Base-by-base conservation (phyloP, 2,329 filamentous ascomycete genomes). In the Colletotrichum falcatum region DNA sequence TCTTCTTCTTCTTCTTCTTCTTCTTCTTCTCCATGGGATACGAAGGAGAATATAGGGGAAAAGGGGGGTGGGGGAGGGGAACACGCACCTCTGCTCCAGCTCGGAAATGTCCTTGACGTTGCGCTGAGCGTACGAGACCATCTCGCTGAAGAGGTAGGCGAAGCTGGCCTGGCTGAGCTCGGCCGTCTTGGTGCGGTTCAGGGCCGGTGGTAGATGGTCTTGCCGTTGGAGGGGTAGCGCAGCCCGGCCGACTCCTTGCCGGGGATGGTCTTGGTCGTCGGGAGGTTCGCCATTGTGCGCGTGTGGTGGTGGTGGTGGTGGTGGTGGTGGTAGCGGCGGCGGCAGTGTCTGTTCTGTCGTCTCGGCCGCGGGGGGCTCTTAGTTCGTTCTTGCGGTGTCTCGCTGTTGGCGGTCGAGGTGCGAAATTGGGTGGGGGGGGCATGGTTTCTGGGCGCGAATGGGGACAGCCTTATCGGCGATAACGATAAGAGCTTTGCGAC, bases 151-250 rank as follows among this genome's bases (percentile, higher is more conserved):
- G 70, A 99, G 87, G 81, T 97, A 98, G 51, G 96, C 95, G 82
- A 99, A 98, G 82, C 94, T 94, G 14, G 96, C 90, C 79, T 97
- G 92, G 81, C 94, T 97, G 74, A 97, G 89, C 85, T 98, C 95
- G 69, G 93, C 89, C 76, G 93, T 94, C 80, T 94, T 93, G 76
- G 91, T 92, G 74, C 96, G 92, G 83, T 98, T 98, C 72, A 98
- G 86, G 72, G 94, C 65, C 96, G 90, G 85, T 98, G 94, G 85
- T 98, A 99, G 84, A 99, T 98, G 74, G 94, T 97, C 85, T 98
- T 98, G 84, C 94, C 94, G 81, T 91, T 97, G 66, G 93, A 93
- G 58, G 96, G 95, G 78, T 97, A 94, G 75, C 94, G 93, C 72
- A 99, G 90, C 33, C 93, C 91, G 42, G 86, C 80, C 74, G 86